A percentile compares a stretch with the other conserved stretches of the same genome.
These are phyloP conservation scores for Ophiostoma ulmi DNA, from an alignment of 2,329 filamentous ascomycete species.

Conservation along the genomic window DNA sequence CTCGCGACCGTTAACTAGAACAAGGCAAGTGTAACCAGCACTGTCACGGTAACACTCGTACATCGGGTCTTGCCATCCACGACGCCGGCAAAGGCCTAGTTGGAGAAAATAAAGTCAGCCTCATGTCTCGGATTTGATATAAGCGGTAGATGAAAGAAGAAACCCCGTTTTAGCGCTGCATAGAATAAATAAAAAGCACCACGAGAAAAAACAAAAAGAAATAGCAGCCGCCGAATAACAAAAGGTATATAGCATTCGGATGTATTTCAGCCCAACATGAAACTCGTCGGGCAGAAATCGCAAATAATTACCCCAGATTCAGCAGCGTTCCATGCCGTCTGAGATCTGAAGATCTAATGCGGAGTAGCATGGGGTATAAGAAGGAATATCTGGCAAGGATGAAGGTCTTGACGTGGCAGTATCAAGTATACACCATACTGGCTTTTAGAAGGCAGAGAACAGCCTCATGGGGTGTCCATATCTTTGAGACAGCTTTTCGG, in stretches of 20 bases:
- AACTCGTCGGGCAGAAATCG: constrained; percentile 12
- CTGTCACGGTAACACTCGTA: constrained; percentile 76
- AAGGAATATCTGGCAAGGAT: neutral
- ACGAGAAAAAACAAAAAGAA: neutral
- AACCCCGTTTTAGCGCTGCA: neutral
- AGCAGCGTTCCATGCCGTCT: constrained; percentile 13
- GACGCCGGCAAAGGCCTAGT: constrained; percentile 85
- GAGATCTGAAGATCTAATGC: constrained; percentile 19
- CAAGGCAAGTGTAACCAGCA: constrained; percentile 79
- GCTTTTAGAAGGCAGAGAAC: neutral
- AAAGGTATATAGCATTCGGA: constrained; percentile 30
- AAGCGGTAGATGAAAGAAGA: neutral
- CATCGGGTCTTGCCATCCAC: constrained; percentile 85
- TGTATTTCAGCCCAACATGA: constrained; percentile 37
- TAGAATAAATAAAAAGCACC: neutral
- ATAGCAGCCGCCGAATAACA: neutral
- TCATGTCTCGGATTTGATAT: neutral
- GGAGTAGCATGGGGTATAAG: constrained; percentile 3
- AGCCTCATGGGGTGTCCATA: constrained; percentile 3
- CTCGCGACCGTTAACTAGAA: constrained; percentile 92
- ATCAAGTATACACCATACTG: neutral
- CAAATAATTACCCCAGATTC: constrained; percentile 8
- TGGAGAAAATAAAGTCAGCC: constrained; percentile 33
- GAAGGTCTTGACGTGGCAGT: constrained; percentile 6
- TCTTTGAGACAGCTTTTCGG: neutral